Evolutionary conservation across 2,329 filamentous ascomycete genomes (phyloP), one percentile per base, ranked within the genome.

Genomic region (Ophiostoma novo-ulmi): DNA sequence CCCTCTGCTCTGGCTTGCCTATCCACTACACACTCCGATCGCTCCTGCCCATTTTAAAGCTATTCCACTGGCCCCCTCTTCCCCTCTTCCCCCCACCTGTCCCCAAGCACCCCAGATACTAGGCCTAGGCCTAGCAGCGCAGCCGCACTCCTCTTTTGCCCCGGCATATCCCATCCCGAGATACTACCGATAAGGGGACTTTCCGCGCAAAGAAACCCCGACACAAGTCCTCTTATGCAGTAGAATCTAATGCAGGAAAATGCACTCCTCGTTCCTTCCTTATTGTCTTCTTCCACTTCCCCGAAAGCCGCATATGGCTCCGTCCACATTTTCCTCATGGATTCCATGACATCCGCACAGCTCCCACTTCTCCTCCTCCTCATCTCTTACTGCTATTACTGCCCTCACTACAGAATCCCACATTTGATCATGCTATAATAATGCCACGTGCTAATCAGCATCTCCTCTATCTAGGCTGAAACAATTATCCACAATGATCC

Each of bases 401-500:
- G 31, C 31, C 13, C 2, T 17, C 17, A 44, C 5, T 55, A 14
- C 48, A 55, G 22, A 22, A 55, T 44, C 41, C 31, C 31, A 31
- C 31, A 3, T 31, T 31, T 31, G 31, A 31, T 31, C 31, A 31
- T 31, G 31, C 31, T 31, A 31, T 31, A 31, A 44, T 7, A 8
- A 58, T 26, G 52, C 22, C 52, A 63, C 31, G 17, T 63, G 26
- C 58, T 63, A 26, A 36, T 26, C 14, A 6, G 65, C 22, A 20
- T 48, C 14, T 20, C 20, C 44, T 67, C 13, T 44, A 36, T 22
- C 31, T 22, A 98, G 94, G 95, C 95, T 76, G 94, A 98, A 80
- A 91, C 95, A 75, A 88, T 93, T 77, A 87, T 98, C 75, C 91
- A 89, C 80, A 90, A 91, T 79, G 93, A 97, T 81, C 93, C 94